phyloP scores from a whole-genome alignment of 495 filamentous ascomycete species.

The Aspergillus cavernicola region DNA sequence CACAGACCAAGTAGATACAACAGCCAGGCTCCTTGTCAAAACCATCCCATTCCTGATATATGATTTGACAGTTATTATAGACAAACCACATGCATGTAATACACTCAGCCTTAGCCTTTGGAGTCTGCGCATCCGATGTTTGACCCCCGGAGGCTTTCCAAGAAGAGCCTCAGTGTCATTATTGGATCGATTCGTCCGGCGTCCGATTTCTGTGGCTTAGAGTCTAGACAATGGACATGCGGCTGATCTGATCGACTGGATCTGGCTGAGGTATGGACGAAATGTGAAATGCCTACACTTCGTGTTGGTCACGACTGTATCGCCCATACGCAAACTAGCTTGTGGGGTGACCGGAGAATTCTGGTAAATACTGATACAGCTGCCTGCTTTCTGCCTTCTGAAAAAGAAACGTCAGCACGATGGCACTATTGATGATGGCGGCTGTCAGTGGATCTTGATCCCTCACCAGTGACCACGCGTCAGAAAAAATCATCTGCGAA shows the following conservation, averaged over 20 bases:
- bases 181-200: background rate
- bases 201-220: background rate
- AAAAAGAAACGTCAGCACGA: background rate
- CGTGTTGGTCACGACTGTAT: background rate
- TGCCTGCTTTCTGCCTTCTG: background rate
- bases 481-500: too few species aligned
- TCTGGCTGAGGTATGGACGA: too few species aligned
- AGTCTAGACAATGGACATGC: too few species aligned
- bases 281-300: too few species aligned
- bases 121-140: too few species aligned
- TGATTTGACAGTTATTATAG: background rate
- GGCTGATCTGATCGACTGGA: too few species aligned
- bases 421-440: background rate
- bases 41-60: too few species aligned
- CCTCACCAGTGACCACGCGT: too few species aligned
- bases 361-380: background rate
- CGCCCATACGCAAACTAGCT: background rate
- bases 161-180: background rate
- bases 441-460: background rate
- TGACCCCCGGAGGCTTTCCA: too few species aligned
- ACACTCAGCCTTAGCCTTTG: background rate
- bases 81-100: conserved; percentile 10
- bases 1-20: too few species aligned
- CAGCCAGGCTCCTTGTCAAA: too few species aligned
- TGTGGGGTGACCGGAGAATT: background rate